Conservation (phyloP, 2,329 filamentous ascomycete genomes). For the Teratosphaeria zuluensis region DNA sequence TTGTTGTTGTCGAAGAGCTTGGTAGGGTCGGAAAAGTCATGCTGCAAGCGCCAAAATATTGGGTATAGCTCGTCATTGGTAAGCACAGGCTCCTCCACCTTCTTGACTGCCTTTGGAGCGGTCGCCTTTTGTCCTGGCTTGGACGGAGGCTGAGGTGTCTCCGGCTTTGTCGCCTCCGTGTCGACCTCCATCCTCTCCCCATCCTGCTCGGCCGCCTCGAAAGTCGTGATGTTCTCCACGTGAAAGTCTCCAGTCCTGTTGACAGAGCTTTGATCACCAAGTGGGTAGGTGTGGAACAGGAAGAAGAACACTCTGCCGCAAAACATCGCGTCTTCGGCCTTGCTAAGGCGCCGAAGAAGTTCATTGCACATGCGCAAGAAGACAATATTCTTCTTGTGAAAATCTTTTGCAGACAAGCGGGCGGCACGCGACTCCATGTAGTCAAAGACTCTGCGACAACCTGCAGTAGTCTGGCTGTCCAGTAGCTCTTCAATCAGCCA, state of each 20-base stretch:
- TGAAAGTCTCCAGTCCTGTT: slow-evolving; percentile 95
- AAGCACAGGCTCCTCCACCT: slow-evolving; percentile 39
- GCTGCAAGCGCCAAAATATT: slow-evolving; percentile 86
- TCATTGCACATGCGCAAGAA: slow-evolving; percentile 95
- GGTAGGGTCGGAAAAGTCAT: slow-evolving; percentile 83
- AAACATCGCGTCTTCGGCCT: slow-evolving; percentile 93
- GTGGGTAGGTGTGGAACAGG: slow-evolving; percentile 92
- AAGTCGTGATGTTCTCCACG: slow-evolving; percentile 84
- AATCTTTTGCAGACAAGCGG: slow-evolving; percentile 68
- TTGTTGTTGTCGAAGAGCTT: slow-evolving; percentile 62
- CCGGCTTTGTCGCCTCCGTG: slow-evolving; percentile 12
- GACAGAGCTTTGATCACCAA: slow-evolving; percentile 94
- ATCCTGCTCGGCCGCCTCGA: slow-evolving; percentile 45
- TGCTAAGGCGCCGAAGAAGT: slow-evolving; percentile 81
- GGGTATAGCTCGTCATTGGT: slow-evolving; percentile 72
- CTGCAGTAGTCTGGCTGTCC: slow-evolving; percentile 89
- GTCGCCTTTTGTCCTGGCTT: slow-evolving; percentile 19
- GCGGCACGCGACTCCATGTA: slow-evolving; percentile 91
- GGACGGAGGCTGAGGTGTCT: slow-evolving; percentile 14
- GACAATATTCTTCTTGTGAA: slow-evolving; percentile 74
- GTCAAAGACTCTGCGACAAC: slow-evolving; percentile 84
- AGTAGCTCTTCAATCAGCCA: slow-evolving; percentile 90
- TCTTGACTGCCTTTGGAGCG: slow-evolving; percentile 14
- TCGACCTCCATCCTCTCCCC: slow-evolving; percentile 58
- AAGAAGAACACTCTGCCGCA: slow-evolving; percentile 98